Evolutionary conservation across 768 basidiomycete genomes (phyloP).

Genomic region (Mycena maculata): DNA sequence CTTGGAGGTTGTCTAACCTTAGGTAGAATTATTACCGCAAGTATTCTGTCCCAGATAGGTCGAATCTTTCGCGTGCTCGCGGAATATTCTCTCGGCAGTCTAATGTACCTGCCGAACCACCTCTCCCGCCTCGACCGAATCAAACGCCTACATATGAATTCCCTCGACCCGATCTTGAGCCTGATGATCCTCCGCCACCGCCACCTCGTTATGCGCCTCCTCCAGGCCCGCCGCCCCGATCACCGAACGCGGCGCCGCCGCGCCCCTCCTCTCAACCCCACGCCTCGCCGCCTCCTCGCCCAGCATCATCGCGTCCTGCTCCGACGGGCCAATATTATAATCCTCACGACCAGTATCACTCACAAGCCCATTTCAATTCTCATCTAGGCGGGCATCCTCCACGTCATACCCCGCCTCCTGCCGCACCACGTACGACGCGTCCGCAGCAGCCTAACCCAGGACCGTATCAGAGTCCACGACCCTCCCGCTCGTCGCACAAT

Average conservation of each 20-base stretch:
- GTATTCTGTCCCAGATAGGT: constrained; percentile 68
- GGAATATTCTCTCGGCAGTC: constrained; percentile 60
- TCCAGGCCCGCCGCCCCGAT: constrained; percentile 35
- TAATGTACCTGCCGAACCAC: constrained; percentile 43
- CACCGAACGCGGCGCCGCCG: constrained; percentile 30
- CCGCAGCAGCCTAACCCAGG: constrained; percentile 21
- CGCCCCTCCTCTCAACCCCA: constrained; percentile 34
- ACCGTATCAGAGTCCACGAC: constrained; percentile 30
- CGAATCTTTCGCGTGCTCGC: constrained; percentile 47
- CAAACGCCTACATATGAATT: constrained; percentile 51
- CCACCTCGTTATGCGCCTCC: constrained; percentile 37
- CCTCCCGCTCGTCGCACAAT: constrained; percentile 40
- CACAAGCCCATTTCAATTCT: constrained; percentile 35
- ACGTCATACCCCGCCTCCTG: constrained; percentile 22
- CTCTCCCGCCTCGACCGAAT: constrained; percentile 49
- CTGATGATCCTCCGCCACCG: constrained; percentile 48
- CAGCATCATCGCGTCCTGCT: constrained; percentile 35
- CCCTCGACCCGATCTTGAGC: constrained; percentile 73
- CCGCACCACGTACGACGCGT: constrained; percentile 26
- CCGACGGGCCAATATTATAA: constrained; percentile 28
- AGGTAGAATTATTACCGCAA: constrained; percentile 67
- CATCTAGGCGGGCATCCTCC: constrained; percentile 30
- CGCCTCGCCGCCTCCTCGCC: constrained; percentile 34
- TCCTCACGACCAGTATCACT: constrained; percentile 36
- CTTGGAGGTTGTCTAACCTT: background rate